Evolutionary conservation across 768 basidiomycete genomes (phyloP).

Genomic region (Phallus indusiatus): DNA sequence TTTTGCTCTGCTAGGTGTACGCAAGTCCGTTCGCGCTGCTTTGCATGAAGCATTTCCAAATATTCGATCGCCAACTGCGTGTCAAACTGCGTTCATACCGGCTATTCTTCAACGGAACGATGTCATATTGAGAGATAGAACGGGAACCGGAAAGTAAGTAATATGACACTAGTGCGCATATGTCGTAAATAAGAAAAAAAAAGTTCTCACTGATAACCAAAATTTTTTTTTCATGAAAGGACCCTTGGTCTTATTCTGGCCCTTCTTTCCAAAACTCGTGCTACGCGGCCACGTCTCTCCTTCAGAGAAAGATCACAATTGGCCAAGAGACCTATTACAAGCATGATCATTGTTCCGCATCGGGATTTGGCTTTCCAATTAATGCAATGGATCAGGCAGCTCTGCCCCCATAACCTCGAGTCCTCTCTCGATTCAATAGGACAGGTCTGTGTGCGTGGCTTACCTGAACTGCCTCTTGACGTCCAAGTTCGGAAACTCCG

Average conservation of each 20-base stretch:
- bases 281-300: conserved; percentile 16
- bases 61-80: conserved; percentile 45
- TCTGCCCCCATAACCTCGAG: conserved; percentile 18
- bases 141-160: conserved; percentile 75
- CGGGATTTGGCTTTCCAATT: conserved; percentile 63
- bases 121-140: conserved; percentile 56
- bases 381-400: conserved; percentile 43
- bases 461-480: conserved; percentile 28
- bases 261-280: conserved; percentile 47
- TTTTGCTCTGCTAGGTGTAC: conserved; percentile 37
- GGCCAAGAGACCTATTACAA: conserved; percentile 31
- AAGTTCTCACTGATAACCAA: background rate
- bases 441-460: conserved; percentile 54
- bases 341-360: conserved; percentile 64
- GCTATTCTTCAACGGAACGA: conserved; percentile 48
- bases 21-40: conserved; percentile 36
- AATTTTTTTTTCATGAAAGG: conserved; percentile 20
- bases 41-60: conserved; percentile 53
- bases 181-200: background rate
- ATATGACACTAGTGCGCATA: background rate
- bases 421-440: conserved; percentile 38
- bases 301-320: conserved; percentile 9
- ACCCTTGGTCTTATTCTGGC: conserved; percentile 65
- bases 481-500: conserved; percentile 30
- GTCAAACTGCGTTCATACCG: conserved; percentile 52